phyloP scores from a whole-genome alignment of 2,329 filamentous ascomycete genomes.

The Myriosclerotinia curreyana region DNA sequence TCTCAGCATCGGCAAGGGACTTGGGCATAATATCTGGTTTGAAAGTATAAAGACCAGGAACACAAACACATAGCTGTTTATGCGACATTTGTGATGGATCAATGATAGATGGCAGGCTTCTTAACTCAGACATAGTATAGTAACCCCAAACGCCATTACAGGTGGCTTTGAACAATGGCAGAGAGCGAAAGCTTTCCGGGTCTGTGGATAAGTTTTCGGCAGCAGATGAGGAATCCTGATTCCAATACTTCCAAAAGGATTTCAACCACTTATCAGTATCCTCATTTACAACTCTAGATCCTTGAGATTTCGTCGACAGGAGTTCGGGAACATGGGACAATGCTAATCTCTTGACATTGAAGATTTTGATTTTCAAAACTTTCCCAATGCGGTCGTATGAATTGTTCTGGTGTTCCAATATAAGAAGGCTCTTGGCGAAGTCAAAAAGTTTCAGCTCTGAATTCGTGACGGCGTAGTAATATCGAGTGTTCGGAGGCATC shows the following conservation, averaged over 20 bases:
- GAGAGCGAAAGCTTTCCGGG: background rate
- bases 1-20: constrained; percentile 10
- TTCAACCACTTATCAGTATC: constrained; percentile 29
- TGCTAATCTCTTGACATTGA: constrained; percentile 32
- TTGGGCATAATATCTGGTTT: constrained; percentile 26
- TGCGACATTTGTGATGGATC: constrained; percentile 19
- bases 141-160: constrained; percentile 21
- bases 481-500: background rate
- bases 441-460: constrained; percentile 31
- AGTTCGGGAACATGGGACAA: constrained; percentile 28
- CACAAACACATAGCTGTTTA: constrained; percentile 22
- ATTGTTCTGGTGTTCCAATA: constrained; percentile 17
- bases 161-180: constrained; percentile 21
- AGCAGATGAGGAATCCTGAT: constrained; percentile 5
- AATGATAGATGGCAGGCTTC: constrained; percentile 27
- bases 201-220: background rate
- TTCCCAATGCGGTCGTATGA: constrained; percentile 4
- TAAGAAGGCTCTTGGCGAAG: constrained; percentile 28
- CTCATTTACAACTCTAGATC: background rate
- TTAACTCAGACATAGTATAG: constrained; percentile 18
- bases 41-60: constrained; percentile 28
- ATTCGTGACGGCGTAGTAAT: constrained; percentile 25
- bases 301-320: constrained; percentile 18
- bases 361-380: constrained; percentile 21
- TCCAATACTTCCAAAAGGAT: constrained; percentile 32